Evolutionary conservation across 2,329 filamentous ascomycete species (phyloP).

Genomic region (Pestalotiopsis sp.): DNA sequence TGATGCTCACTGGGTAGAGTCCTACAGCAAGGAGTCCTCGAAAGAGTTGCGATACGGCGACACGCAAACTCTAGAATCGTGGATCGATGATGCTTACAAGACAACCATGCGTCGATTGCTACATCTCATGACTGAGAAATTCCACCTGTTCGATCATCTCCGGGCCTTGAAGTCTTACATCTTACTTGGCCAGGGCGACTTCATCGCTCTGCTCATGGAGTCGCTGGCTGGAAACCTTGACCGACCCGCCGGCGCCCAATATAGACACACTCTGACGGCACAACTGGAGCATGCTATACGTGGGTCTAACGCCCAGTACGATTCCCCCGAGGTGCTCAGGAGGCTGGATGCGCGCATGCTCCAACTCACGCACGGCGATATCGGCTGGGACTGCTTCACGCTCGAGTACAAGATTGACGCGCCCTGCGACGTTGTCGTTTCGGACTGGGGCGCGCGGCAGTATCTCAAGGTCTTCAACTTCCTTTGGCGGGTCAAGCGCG

Average conservation of each 20-base stretch:
- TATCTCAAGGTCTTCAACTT: slow-evolving; percentile 99
- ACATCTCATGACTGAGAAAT: slow-evolving; percentile 91
- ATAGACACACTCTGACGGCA: slow-evolving; percentile 94
- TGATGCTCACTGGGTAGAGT: slow-evolving; percentile 93
- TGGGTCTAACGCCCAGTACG: slow-evolving; percentile 95
- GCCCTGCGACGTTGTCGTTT: slow-evolving; percentile 95
- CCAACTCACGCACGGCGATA: slow-evolving; percentile 93
- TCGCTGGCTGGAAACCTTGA: slow-evolving; percentile 91
- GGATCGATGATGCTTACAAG: slow-evolving; percentile 97
- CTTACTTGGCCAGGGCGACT: slow-evolving; percentile 92
- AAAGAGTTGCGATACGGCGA: slow-evolving; percentile 93
- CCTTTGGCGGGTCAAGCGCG: slow-evolving; percentile 95
- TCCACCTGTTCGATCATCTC: slow-evolving; percentile 91
- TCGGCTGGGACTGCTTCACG: slow-evolving; percentile 99
- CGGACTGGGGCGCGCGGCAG: slow-evolving; percentile 91
- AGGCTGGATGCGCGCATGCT: slow-evolving; percentile 97
- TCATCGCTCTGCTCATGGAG: slow-evolving; percentile 96
- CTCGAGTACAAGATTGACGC: slow-evolving; percentile 98
- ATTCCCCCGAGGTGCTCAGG: slow-evolving; percentile 86
- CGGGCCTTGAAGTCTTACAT: slow-evolving; percentile 93
- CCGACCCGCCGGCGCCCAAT: slow-evolving; percentile 93
- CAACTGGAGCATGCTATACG: slow-evolving; percentile 97
- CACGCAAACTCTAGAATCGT: slow-evolving; percentile 85
- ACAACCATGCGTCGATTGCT: slow-evolving; percentile 96
- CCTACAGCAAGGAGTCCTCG: slow-evolving; percentile 89